A percentile compares a stretch with the other conserved stretches of the same genome.
Evolutionary conservation across 2,329 filamentous ascomycete genomes (phyloP).

Genomic region (Beauveria australis): DNA sequence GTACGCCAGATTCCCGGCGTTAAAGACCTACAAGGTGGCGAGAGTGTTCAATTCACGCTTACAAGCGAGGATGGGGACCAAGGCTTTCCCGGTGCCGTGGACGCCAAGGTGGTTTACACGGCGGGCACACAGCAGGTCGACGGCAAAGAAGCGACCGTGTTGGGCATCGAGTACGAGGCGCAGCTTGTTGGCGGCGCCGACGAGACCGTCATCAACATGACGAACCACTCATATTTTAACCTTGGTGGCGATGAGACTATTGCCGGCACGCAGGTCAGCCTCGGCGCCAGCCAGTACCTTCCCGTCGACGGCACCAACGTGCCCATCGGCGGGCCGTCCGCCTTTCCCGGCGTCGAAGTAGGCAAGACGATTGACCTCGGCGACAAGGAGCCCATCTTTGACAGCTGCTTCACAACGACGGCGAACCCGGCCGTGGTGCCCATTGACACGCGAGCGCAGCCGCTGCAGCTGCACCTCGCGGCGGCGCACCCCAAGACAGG

Average conservation of each 20-base stretch:
- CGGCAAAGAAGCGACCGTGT: constrained; percentile 57
- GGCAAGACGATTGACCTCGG: constrained; percentile 64
- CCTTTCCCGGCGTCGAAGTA: constrained; percentile 57
- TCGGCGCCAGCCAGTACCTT: constrained; percentile 58
- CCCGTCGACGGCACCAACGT: constrained; percentile 67
- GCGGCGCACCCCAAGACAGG: constrained; percentile 67
- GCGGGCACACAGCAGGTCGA: constrained; percentile 57
- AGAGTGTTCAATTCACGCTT: constrained; percentile 58
- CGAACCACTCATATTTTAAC: constrained; percentile 86
- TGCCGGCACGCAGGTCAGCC: constrained; percentile 56
- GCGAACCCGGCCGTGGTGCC: constrained; percentile 50
- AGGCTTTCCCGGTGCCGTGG: constrained; percentile 80
- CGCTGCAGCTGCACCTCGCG: constrained; percentile 59
- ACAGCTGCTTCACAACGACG: constrained; percentile 84
- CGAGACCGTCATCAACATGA: constrained; percentile 90
- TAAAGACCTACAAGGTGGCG: constrained; percentile 47
- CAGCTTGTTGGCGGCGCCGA: constrained; percentile 68
- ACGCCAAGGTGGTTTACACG: constrained; percentile 71
- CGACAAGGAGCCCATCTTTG: constrained; percentile 64
- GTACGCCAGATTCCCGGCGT: constrained; percentile 40
- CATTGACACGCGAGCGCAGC: constrained; percentile 55
- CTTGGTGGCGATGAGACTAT: constrained; percentile 45
- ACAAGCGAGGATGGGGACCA: constrained; percentile 75
- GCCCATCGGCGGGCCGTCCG: constrained; percentile 58
- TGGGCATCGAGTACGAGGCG: constrained; percentile 86